These are phyloP conservation scores for Leccinum subrobustum DNA, from an alignment of 1,284 basidiomycete genomes.

Conservation along the genomic window DNA sequence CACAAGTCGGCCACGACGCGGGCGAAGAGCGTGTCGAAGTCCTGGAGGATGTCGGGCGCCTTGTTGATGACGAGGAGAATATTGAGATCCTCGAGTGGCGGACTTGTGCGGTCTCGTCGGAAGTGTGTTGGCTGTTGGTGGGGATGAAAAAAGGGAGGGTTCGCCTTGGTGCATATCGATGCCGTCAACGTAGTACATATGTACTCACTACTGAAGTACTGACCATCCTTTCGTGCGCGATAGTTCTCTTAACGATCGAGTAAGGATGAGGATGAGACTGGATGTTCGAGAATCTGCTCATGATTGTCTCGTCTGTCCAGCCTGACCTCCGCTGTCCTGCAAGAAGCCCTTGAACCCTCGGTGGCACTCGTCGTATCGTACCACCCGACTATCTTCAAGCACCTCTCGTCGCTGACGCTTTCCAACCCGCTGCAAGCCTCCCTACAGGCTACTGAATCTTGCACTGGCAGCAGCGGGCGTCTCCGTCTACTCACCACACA, in stretches of 20 bases:
- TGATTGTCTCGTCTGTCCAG: constrained; percentile 40
- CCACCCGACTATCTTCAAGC: constrained; percentile 88
- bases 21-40: too few species aligned
- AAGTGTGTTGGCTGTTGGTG: too few species aligned
- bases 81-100: too few species aligned
- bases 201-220: too few species aligned
- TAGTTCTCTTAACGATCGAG: constrained; percentile 80
- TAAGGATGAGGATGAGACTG: constrained; percentile 37
- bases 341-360: constrained; percentile 67
- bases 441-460: constrained; percentile 59
- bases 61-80: too few species aligned
- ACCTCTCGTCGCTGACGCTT: constrained; percentile 77
- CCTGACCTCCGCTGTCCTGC: constrained; percentile 74
- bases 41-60: too few species aligned
- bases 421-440: constrained; percentile 77
- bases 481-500: constrained; percentile 87
- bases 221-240: too few species aligned
- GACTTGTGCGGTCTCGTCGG: too few species aligned
- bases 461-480: constrained; percentile 74
- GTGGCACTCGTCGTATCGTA: constrained; percentile 80
- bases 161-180: too few species aligned
- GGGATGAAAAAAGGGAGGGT: too few species aligned
- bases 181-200: too few species aligned
- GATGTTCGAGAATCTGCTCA: constrained; percentile 10
- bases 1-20: too few species aligned